A percentile compares a stretch with the other conserved stretches of the same genome.
These are phyloP conservation scores for Penicillium fimorum DNA, from an alignment of 495 filamentous ascomycete species.

Conservation along the genomic window DNA sequence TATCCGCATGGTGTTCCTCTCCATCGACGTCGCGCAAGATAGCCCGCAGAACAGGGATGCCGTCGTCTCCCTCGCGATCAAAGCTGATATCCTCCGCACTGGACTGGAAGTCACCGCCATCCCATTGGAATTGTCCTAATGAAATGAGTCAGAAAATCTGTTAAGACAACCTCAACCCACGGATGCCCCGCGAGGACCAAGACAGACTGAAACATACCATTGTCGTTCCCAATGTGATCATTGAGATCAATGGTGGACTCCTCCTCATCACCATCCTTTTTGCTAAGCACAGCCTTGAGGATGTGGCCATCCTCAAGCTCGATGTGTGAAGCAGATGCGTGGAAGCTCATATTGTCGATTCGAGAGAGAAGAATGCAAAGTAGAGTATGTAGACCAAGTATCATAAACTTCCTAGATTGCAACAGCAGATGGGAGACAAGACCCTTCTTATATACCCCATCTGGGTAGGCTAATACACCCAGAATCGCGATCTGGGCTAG, in stretches of 20 bases:
- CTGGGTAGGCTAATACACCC: background rate
- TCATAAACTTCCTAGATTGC: background rate
- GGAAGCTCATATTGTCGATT: constrained; percentile 46
- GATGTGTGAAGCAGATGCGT: constrained; percentile 35
- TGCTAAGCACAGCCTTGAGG: constrained; percentile 34
- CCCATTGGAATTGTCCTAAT: constrained; percentile 48
- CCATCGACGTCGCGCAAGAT: constrained; percentile 25
- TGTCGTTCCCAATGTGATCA: constrained; percentile 40
- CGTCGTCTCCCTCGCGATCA: constrained; percentile 38
- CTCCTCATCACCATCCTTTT: constrained; percentile 28
- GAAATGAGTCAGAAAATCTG: background rate
- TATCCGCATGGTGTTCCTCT: constrained; percentile 25
- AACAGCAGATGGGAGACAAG: background rate
- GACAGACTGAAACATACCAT: constrained; percentile 31
- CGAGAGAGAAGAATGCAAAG: constrained; percentile 7
- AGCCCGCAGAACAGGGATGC: constrained; percentile 42
- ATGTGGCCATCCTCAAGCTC: constrained; percentile 43
- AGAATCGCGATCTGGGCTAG: background rate
- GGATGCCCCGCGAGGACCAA: no score
- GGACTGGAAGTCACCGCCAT: constrained; percentile 36
- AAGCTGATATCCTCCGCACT: constrained; percentile 42
- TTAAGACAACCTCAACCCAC: no score
- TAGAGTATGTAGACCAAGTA: constrained; percentile 2
- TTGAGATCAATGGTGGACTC: constrained; percentile 44
- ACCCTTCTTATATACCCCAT: constrained; percentile 6